These are phyloP conservation scores for Leccinum variicolor DNA, from an alignment of 768 basidiomycete species.

Conservation along the genomic window DNA sequence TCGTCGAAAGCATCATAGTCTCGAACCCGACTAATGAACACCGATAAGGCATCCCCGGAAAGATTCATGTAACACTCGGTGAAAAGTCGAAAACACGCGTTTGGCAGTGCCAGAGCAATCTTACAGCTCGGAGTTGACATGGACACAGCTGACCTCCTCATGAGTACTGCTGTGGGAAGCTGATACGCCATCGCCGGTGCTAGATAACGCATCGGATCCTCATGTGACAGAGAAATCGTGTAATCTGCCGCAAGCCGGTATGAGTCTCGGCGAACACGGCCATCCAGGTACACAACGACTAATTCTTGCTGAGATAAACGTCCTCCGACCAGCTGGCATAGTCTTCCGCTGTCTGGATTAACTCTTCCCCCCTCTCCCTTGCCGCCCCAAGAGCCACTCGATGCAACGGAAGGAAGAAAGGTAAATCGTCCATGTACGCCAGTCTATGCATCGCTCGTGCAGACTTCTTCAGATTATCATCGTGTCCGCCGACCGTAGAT, in stretches of 20 bases:
- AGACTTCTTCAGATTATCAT: conserved; percentile 25
- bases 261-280: no score
- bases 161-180: no score
- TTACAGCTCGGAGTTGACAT: no score
- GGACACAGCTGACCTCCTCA: no score
- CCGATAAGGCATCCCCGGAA: neutral
- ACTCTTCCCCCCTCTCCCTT: conserved; percentile 19
- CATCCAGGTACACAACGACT: neutral
- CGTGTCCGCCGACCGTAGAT: neutral
- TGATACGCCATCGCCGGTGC: no score
- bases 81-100: conserved; percentile 9
- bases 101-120: neutral
- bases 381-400: conserved; percentile 20
- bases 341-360: conserved; percentile 21
- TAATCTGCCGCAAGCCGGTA: no score
- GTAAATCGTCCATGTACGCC: conserved; percentile 21
- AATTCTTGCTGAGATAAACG: conserved; percentile 13
- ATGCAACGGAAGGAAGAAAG: conserved; percentile 26
- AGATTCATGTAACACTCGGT: neutral
- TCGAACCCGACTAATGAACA: conserved; percentile 3
- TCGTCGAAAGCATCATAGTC: conserved; percentile 3
- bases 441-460: conserved; percentile 18
- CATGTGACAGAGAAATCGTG: no score
- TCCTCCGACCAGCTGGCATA: conserved; percentile 29
- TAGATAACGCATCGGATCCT: no score